Percentiles rank a stretch among this genome's conserved stretches.
These are phyloP conservation scores for Chenopodium suecicum DNA, from an alignment of 148 eudicot genomes.

Conservation along the genomic window DNA sequence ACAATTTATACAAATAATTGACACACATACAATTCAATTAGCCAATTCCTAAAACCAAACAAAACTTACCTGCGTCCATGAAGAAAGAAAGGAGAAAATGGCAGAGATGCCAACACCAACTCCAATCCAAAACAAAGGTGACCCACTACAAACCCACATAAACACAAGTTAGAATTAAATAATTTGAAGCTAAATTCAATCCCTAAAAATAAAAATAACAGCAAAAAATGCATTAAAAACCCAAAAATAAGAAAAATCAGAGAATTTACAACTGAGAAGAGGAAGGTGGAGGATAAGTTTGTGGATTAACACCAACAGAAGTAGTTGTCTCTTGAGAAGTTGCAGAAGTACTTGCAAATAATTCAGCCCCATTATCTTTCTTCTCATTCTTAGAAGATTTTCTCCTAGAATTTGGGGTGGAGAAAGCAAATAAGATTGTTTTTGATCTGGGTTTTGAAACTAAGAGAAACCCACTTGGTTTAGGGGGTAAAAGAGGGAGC, in stretches of 20 bases:
- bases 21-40: neutral
- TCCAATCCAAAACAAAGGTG: slow-evolving; percentile 95
- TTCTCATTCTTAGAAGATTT: slow-evolving; percentile 10
- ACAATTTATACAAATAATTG: neutral
- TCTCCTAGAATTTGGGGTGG: slow-evolving; percentile 22
- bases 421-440: slow-evolving; percentile 21
- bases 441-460: slow-evolving; percentile 31
- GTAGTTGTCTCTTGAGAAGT: slow-evolving; percentile 34
- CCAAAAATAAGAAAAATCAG: neutral
- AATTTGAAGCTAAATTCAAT: slow-evolving; percentile 7
- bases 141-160: slow-evolving; percentile 49
- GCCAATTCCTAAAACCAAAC: neutral
- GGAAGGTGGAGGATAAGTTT: slow-evolving; percentile 49
- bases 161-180: slow-evolving; percentile 2
- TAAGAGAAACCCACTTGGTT: slow-evolving; percentile 15
- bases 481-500: slow-evolving; percentile 23
- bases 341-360: slow-evolving; percentile 54
- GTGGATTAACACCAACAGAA: slow-evolving; percentile 72
- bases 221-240: neutral
- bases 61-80: slow-evolving; percentile 61
- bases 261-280: slow-evolving; percentile 60
- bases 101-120: slow-evolving; percentile 93
- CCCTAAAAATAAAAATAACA: neutral
- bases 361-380: slow-evolving; percentile 34
- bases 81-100: slow-evolving; percentile 70